Base-by-base conservation (phyloP, 192 early-diverging fungal genomes). In the Podila epicladia region DNA sequence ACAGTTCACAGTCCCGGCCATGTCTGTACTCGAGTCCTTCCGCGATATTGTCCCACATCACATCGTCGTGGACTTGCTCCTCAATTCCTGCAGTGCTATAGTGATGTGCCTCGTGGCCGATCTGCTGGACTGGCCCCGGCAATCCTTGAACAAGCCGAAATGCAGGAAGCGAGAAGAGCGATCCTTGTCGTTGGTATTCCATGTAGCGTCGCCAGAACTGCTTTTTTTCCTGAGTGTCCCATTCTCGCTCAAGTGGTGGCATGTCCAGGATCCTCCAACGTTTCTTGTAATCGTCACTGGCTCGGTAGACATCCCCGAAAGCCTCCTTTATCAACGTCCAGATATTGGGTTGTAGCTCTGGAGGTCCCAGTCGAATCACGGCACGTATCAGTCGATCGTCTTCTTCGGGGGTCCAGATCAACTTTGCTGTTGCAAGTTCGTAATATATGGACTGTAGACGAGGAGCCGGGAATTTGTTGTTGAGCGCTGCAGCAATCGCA, bases 401-500 rank as follows among this genome's bases (percentile, higher is more conserved):
- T 31, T 80, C 77, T 45, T 80, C 77, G 9, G 77, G 77, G 0
- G 77, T 80, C 77, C 77, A 80, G 35, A 80, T 58, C 19, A 73
- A 62, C n/a, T 69, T 69, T 0, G 71, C 38, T 1, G 57, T 53
- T 19, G 77, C 71, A 1, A 80, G 55, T 22, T 80, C 77, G 28
- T 65, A 61, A 26, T 80, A 80, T 28, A 80, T 73, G 1, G 53
- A 45, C 32, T 57, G 26, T 2, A 80, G 58, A 3, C 71, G 71
- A 2, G 2, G 9, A 13, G 63, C 45, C 1, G 77, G 37, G 31
- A 80, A 80, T 38, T 73, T 72, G 66, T 65, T 59, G n/a, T 69
- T 64, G 8, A 80, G 33, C 11, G 62, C 26, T 0, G 4, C 11
- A 15, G 77, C 60, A 19, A 80, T 53, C 2, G 24, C 55, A 5